Evolutionary conservation across 768 basidiomycete genomes (phyloP).

Genomic region (Tulasnella sp.): DNA sequence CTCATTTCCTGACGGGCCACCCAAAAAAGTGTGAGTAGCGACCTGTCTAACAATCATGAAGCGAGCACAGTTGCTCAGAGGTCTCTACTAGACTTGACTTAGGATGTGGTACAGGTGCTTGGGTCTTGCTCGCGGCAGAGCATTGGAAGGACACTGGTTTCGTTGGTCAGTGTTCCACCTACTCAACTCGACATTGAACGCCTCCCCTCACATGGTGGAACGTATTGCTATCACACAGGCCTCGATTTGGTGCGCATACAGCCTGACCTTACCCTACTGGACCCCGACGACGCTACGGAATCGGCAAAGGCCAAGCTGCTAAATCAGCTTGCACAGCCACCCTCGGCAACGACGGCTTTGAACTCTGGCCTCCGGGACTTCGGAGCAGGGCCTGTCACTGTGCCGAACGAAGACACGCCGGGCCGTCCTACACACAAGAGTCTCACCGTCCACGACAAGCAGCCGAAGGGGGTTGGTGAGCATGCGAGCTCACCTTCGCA

Average conservation of each 20-base stretch:
- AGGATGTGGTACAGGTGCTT: conserved; percentile 66
- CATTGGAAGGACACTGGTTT: conserved; percentile 55
- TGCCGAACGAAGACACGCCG: background rate
- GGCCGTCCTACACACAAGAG: background rate
- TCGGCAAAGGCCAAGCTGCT: background rate
- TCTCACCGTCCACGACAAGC: background rate
- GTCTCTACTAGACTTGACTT: conserved; percentile 44
- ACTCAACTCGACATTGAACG: no score
- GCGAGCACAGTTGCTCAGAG: background rate
- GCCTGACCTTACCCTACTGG: conserved; percentile 51
- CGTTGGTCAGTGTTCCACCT: conserved; percentile 47
- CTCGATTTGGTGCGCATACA: conserved; percentile 63
- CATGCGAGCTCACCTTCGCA: no score
- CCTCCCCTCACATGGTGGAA: background rate
- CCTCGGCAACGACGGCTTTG: background rate
- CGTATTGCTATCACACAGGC: conserved; percentile 29
- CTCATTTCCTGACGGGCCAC: conserved; percentile 51
- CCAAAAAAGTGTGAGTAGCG: conserved; percentile 46
- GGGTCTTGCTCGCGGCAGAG: conserved; percentile 55
- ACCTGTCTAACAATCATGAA: background rate
- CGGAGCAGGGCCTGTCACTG: background rate
- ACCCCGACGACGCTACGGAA: conserved; percentile 21
- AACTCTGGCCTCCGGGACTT: background rate
- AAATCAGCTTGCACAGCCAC: background rate
- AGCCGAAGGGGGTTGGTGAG: no score